Percentiles rank a stretch among this genome's conserved stretches.
Conservation (phyloP, 257 asterid species). For the Perilla frutescens region DNA sequence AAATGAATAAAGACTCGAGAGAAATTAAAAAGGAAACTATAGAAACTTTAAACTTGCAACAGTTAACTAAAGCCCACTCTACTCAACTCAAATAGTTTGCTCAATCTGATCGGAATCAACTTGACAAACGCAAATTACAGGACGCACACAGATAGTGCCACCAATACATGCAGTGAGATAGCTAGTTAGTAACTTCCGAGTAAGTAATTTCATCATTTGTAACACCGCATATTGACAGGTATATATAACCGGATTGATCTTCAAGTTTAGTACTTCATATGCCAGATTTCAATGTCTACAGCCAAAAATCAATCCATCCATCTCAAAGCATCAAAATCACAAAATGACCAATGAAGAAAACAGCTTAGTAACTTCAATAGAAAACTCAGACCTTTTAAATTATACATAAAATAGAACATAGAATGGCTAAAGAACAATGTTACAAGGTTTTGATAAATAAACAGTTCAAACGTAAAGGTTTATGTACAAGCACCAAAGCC, state of each 20-base stretch:
- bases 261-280: too few relatives aligned
- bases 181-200: too few relatives aligned
- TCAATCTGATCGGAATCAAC: neutral
- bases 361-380: neutral
- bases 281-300: too few relatives aligned
- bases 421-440: neutral
- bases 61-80: neutral
- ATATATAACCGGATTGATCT: too few relatives aligned
- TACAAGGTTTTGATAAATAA: neutral
- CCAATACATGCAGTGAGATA: too few relatives aligned
- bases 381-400: neutral
- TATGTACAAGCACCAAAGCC: neutral
- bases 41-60: neutral
- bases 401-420: neutral
- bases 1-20: neutral
- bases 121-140: neutral
- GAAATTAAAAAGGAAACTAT: too few relatives aligned
- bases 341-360: neutral
- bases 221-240: too few relatives aligned
- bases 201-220: too few relatives aligned
- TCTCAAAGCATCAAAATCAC: constrained; percentile 6
- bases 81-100: neutral
- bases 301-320: neutral
- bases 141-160: neutral
- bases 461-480: neutral